These are phyloP conservation scores for Leishmania braziliensis DNA, from an alignment of 208 protist species.

Conservation along the genomic window DNA sequence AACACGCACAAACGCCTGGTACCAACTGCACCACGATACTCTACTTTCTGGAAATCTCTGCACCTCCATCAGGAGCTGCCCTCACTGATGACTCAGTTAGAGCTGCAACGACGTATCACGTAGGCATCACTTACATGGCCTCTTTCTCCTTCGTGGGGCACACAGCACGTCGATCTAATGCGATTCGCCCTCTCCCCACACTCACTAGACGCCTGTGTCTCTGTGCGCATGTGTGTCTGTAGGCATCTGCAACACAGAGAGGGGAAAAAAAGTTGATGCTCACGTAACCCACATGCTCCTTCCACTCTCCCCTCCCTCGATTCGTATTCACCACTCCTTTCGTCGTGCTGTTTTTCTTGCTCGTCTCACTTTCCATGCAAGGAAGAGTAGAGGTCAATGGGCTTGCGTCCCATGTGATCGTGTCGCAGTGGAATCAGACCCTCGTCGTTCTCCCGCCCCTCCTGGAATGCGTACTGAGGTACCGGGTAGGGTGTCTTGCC, in stretches of 20 bases:
- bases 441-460: constrained; percentile 69
- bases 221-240: not conserved
- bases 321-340: not conserved
- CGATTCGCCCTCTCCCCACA: not conserved
- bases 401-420: constrained; percentile 40
- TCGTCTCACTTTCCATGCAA: constrained; percentile 7
- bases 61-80: not conserved
- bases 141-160: not conserved
- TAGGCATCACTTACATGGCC: not conserved
- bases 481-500: constrained; percentile 64
- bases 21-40: not conserved
- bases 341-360: not conserved
- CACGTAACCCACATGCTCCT: not conserved
- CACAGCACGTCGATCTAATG: not conserved
- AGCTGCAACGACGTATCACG: not conserved
- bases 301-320: not conserved
- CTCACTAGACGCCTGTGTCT: not conserved
- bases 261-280: not conserved
- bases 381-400: constrained; percentile 33
- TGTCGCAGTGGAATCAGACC: constrained; percentile 62
- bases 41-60: not conserved
- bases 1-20: not conserved
- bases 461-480: constrained; percentile 69
- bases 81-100: not conserved
- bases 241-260: not conserved